Evolutionary conservation across 208 protist species (phyloP), one percentile per base, ranked within the genome.

Genomic region (Crithidia bombi): DNA sequence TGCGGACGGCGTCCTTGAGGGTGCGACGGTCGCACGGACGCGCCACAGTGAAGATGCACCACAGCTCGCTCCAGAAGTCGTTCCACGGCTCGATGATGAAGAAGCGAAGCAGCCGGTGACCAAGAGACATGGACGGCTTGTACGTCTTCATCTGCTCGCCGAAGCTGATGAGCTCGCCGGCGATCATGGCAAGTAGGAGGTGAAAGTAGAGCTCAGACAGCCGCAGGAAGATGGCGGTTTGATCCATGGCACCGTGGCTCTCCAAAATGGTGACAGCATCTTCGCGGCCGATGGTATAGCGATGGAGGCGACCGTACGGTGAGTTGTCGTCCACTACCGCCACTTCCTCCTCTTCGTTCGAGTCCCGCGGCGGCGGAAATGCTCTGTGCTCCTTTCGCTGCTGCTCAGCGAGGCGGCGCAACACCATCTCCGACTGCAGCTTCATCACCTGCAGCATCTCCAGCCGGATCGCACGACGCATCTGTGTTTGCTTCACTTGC

Each of bases 1-100:
- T 73, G 51, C 83, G 82, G 47, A 89, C 73, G 26, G 76, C 80
- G 72, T 89, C 80, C 80, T 86, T 89, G 39, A 82, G 33, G 12
- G 72, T 49, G 1, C 84, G 75, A 11, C 71, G 57, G 68, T 86
- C 78, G 65, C 30, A 44, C 0, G 77, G 84, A 19, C 72, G 71
- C 23, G 74, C 74, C 10, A 89, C 56, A 17, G 76, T 78, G 15
- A 89, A 32, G 30, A 63, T 66, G 44, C 73, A 66, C 54, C 70
- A 79, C 46, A 83, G 49, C 46, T 84, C 80, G 17, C 52, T 25
- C 69, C 76, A 85, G 55, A 89, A 84, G 58, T 66, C 58, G 35
- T 75, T 57, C 77, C 75, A 89, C 28, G 75, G 66, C 33, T 89
- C 84, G 28, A 80, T 36, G 43, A 89, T 70, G 41, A 86, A 78